Evolutionary conservation across 805 yeast genomes (phyloP).

Genomic region (Komagataella ulmi): DNA sequence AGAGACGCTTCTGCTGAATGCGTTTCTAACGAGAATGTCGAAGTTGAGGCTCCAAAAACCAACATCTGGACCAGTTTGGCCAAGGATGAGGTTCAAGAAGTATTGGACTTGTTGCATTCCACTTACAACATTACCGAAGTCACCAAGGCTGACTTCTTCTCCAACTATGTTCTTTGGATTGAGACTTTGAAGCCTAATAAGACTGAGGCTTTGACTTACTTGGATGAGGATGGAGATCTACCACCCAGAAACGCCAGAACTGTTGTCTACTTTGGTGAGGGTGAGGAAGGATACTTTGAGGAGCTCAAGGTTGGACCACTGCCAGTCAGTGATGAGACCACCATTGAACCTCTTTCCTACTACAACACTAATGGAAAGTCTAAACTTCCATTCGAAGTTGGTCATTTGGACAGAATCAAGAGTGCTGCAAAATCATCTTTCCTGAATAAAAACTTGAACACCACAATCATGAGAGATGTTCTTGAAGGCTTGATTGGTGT

Average conservation of each 20-base stretch:
- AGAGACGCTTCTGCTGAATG: background rate
- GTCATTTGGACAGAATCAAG: constrained; percentile 2
- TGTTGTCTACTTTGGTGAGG: constrained; percentile 2
- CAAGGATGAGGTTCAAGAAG: background rate
- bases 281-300: constrained; percentile 2
- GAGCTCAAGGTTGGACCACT: constrained; percentile 3
- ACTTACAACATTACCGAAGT: background rate
- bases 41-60: background rate
- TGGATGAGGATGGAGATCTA: constrained; percentile 9
- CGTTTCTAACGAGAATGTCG: background rate
- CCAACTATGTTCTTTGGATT: constrained; percentile 4
- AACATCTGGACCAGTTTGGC: constrained; percentile 4
- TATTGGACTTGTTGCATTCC: background rate
- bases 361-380: constrained; percentile 1
- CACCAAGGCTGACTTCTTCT: constrained; percentile 1
- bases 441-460: background rate
- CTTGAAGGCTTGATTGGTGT: constrained; percentile 3
- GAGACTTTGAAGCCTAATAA: constrained; percentile 11
- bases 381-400: constrained; percentile 1
- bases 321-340: constrained; percentile 1
- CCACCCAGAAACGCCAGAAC: constrained; percentile 8
- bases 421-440: background rate
- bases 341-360: background rate
- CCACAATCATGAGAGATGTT: constrained; percentile 1
- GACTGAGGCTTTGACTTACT: constrained; percentile 11